phyloP scores from a whole-genome alignment of 2,329 filamentous ascomycete genomes.

The Septoria linicola region DNA sequence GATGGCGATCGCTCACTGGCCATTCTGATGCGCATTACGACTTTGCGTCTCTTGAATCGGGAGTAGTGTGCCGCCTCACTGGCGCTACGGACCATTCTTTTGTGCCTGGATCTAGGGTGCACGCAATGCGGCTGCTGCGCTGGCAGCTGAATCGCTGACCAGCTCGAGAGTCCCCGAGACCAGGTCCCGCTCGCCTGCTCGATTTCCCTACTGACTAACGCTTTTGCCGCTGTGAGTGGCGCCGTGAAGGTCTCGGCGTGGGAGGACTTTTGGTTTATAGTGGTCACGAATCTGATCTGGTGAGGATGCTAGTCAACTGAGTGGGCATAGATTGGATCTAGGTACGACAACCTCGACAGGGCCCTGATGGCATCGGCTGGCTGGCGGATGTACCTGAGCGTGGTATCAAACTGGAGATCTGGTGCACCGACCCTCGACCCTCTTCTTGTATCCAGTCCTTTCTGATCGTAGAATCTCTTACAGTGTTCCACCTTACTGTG shows the following conservation, averaged over 20 bases:
- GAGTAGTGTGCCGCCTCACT: slow-evolving; percentile 13
- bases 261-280: neutral
- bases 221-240: neutral
- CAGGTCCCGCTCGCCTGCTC: slow-evolving; percentile 13
- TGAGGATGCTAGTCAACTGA: slow-evolving; percentile 3
- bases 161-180: slow-evolving; percentile 10
- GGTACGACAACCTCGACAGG: neutral
- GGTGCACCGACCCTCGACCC: neutral
- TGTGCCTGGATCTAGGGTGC: slow-evolving; percentile 8
- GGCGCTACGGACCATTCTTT: slow-evolving; percentile 14
- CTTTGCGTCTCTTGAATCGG: slow-evolving; percentile 8
- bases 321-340: slow-evolving; percentile 2
- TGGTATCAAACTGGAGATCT: slow-evolving; percentile 4
- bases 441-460: slow-evolving; percentile 1
- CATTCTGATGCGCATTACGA: neutral
- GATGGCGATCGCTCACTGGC: slow-evolving; percentile 20
- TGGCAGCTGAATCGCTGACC: slow-evolving; percentile 8
- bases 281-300: slow-evolving; percentile 9
- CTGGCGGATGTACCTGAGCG: slow-evolving; percentile 1
- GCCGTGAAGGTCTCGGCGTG: slow-evolving; percentile 5
- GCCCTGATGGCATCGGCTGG: slow-evolving; percentile 4
- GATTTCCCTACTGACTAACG: neutral
- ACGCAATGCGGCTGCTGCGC: slow-evolving; percentile 9
- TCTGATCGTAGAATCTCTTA: slow-evolving; percentile 14
- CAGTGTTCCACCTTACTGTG: slow-evolving; percentile 8